phyloP scores from a whole-genome alignment of 78 protist species.

The Chrysochromulina parva region DNA sequence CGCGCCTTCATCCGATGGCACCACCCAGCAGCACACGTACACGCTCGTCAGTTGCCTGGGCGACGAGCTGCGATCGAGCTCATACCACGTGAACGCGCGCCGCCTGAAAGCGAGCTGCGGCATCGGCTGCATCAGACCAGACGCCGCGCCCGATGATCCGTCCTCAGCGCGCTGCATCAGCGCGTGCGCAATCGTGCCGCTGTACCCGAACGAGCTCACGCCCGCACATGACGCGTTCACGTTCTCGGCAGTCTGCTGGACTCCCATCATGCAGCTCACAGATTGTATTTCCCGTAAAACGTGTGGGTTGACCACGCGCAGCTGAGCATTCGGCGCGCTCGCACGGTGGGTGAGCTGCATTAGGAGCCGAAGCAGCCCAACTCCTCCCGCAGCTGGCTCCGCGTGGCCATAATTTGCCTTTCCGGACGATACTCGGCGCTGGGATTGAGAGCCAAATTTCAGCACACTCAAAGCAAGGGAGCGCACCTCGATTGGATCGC shows the following conservation, averaged over 20 bases:
- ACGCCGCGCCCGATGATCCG: neutral
- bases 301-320: neutral
- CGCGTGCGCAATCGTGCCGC: slow-evolving; percentile 11
- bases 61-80: no score
- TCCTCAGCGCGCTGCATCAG: neutral
- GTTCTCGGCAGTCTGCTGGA: neutral
- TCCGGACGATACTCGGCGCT: no score
- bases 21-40: no score
- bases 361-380: neutral
- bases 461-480: slow-evolving; percentile 42
- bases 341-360: neutral
- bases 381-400: slow-evolving; percentile 54
- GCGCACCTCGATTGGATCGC: slow-evolving; percentile 59
- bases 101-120: no score
- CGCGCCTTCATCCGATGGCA: no score
- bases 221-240: neutral
- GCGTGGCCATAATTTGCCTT: slow-evolving; percentile 61
- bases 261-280: no score
- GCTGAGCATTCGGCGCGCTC: neutral
- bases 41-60: no score
- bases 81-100: no score
- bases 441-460: no score
- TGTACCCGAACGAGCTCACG: slow-evolving; percentile 22
- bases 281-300: no score
- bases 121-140: no score